These are phyloP conservation scores for Sphaerobolus stellatus DNA, from an alignment of 1,284 basidiomycete genomes.

Conservation along the genomic window DNA sequence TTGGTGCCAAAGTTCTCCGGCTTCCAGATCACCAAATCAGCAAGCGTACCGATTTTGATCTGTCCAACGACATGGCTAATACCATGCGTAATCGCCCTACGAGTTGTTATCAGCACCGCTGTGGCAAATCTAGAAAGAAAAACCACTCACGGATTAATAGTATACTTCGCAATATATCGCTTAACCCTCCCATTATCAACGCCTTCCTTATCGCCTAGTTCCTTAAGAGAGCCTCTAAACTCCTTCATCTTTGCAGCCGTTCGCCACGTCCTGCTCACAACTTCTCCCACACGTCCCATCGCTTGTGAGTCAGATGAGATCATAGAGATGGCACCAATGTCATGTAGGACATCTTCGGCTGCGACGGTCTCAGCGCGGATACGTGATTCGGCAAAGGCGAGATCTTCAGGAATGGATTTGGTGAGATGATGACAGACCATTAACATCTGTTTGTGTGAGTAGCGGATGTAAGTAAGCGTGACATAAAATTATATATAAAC, in stretches of 20 bases:
- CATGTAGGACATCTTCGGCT: constrained; percentile 96
- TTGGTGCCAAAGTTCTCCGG: constrained; percentile 90
- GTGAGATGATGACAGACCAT: constrained; percentile 85
- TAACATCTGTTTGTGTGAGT: constrained; percentile 16
- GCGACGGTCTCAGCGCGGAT: constrained; percentile 97
- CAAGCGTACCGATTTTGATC: constrained; percentile 79
- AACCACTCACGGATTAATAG: constrained; percentile 87
- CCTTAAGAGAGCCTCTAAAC: constrained; percentile 67
- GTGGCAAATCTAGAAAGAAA: background rate
- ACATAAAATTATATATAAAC: background rate
- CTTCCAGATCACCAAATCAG: constrained; percentile 94
- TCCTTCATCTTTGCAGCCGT: constrained; percentile 95
- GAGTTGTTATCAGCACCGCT: background rate
- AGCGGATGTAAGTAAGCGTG: background rate
- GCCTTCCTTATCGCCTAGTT: constrained; percentile 62
- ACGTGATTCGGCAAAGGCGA: constrained; percentile 95
- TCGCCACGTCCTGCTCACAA: constrained; percentile 91
- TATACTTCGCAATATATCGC: constrained; percentile 95
- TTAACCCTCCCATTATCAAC: constrained; percentile 96
- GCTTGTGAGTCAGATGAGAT: constrained; percentile 96
- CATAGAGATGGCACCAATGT: constrained; percentile 93
- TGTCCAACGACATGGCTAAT: constrained; percentile 88
- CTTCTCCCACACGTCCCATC: constrained; percentile 98
- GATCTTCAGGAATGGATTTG: constrained; percentile 87
- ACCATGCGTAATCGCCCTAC: constrained; percentile 90